These are phyloP conservation scores for Amniculicola lignicola DNA, from an alignment of 495 filamentous ascomycete species.

Conservation along the genomic window DNA sequence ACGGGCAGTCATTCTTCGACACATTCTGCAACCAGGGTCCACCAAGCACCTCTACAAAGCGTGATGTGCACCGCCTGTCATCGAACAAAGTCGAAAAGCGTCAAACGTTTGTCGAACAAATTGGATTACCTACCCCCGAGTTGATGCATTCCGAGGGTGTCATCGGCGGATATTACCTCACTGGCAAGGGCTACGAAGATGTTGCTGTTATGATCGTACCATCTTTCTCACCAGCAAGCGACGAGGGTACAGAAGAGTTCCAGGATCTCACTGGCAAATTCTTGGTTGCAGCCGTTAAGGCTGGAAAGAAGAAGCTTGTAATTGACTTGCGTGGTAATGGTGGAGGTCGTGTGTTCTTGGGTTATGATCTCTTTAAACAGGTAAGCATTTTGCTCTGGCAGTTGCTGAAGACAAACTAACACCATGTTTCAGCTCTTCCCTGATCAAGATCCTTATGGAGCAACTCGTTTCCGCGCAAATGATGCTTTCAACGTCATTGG, in stretches of 20 bases:
- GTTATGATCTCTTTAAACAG: conserved; percentile 35
- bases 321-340: conserved; percentile 33
- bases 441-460: conserved; percentile 23
- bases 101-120: conserved; percentile 7
- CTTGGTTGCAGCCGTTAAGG: conserved; percentile 12
- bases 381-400: conserved; percentile 1
- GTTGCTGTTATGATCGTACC: conserved; percentile 34
- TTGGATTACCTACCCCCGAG: conserved; percentile 23
- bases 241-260: conserved; percentile 16
- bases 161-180: conserved; percentile 34
- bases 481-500: conserved; percentile 22
- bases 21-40: conserved; percentile 29
- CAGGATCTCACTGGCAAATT: conserved; percentile 26
- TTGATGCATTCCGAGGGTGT: conserved; percentile 10
- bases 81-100: neutral
- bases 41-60: neutral
- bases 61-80: neutral
- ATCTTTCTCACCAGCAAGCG: conserved; percentile 16
- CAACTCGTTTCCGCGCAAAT: conserved; percentile 26
- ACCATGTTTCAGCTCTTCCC: conserved; percentile 26
- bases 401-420: neutral
- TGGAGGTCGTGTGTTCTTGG: conserved; percentile 26
- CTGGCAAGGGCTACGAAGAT: conserved; percentile 30
- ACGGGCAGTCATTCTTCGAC: conserved; percentile 22
- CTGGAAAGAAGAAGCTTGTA: conserved; percentile 30